Conservation (phyloP, 2,329 filamentous ascomycete species). For the Colletotrichum sp. region DNA sequence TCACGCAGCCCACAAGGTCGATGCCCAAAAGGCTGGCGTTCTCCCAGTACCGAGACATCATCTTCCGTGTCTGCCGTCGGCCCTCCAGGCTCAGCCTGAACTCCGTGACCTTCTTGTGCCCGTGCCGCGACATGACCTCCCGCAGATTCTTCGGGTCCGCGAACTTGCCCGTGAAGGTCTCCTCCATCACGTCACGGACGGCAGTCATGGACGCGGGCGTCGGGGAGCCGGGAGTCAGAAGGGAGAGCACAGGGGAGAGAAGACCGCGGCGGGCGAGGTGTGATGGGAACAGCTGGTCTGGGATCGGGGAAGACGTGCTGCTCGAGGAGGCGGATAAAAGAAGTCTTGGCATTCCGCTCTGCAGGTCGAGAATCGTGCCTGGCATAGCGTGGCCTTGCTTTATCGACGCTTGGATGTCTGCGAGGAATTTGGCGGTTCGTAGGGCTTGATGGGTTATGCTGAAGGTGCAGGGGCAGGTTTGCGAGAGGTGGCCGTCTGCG, state of each 20-base stretch:
- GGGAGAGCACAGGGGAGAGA: background rate
- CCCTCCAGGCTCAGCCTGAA: conserved; percentile 24
- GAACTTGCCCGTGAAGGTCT: conserved; percentile 18
- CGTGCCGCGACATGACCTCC: background rate
- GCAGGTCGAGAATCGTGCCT: conserved; percentile 60
- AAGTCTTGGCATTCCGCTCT: conserved; percentile 37
- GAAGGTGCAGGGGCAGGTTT: conserved; percentile 51
- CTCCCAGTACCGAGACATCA: conserved; percentile 48
- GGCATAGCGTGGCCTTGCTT: conserved; percentile 54
- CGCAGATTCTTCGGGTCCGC: conserved; percentile 5
- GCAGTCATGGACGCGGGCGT: background rate
- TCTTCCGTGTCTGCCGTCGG: conserved; percentile 36
- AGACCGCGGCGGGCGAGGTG: conserved; percentile 14
- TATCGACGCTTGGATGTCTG: conserved; percentile 54
- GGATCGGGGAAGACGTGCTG: background rate
- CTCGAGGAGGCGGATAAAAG: background rate
- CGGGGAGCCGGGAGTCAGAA: background rate
- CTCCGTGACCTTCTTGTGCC: background rate
- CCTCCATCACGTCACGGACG: conserved; percentile 3
- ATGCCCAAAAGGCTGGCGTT: conserved; percentile 41
- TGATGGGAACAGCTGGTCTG: conserved; percentile 16
- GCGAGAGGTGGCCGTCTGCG: conserved; percentile 52
- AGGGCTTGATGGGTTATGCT: conserved; percentile 60
- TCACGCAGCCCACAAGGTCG: conserved; percentile 44
- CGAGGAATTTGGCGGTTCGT: conserved; percentile 60